Base-by-base conservation (phyloP, 2,329 filamentous ascomycete species). In the Celoporthe dispersa region DNA sequence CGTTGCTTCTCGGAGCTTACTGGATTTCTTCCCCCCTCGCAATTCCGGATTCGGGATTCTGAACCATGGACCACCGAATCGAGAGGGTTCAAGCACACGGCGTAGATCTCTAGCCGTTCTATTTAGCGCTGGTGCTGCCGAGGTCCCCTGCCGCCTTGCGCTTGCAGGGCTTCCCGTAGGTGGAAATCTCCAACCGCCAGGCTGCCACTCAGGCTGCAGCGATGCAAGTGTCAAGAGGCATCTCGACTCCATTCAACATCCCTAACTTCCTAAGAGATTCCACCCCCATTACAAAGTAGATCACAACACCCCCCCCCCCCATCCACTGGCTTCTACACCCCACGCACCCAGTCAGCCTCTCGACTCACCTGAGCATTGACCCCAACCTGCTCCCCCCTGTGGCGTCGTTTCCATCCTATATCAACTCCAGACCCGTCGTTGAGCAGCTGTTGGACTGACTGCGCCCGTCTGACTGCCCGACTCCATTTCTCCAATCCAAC, bases 401-500 rank as follows among this genome's bases (percentile, higher is more conserved):
- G 53, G 53, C 28, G 25, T 57, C 14, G 25, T 31, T 14, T 33
- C 53, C 25, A 31, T 55, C n/a, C 25, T 57, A 57, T 31, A 57
- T 57, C 28, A 57, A 31, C 53, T 57, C 53, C 12, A 31, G 14
- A 14, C 53, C 53, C 25, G 7, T 16, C 25, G 8, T 57, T 19
- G 4, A 16, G 53, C 53, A 19, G 53, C 16, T 31, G 53, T 31
- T 33, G 25, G n/a, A 31, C 33, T 57, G 53, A 28, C 25, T 57
- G 25, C 53, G 11, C 28, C 44, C 28, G 53, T 57, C 53, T 57
- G 16, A 33, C 53, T 28, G 33, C 25, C 53, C 28, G 53, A 33
- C 53, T 19, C 53, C 53, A 31, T 57, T 57, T 57, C 53, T 16
- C 53, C 53, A 57, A 55, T 31, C 53, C 53, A 57, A 57, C 53